Percentiles rank a stretch among this genome's conserved stretches.
These are phyloP conservation scores for Colletotrichum truncatum DNA, from an alignment of 2,329 filamentous ascomycete species.

Conservation along the genomic window DNA sequence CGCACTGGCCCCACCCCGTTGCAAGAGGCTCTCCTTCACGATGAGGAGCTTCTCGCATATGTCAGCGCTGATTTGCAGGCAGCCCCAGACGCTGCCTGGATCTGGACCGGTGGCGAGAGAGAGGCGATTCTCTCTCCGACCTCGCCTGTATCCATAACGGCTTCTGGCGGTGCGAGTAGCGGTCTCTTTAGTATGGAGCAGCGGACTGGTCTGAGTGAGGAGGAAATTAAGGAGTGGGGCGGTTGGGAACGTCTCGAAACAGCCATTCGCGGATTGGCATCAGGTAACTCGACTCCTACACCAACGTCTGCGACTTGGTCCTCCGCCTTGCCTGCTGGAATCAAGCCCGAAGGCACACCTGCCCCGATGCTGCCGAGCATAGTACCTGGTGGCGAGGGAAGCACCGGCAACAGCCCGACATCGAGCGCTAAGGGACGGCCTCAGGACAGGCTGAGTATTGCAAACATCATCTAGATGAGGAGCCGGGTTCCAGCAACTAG, in stretches of 20 bases:
- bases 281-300: conserved; percentile 38
- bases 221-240: conserved; percentile 75
- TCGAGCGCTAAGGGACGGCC: conserved; percentile 35
- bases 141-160: conserved; percentile 23
- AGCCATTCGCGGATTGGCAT: conserved; percentile 41
- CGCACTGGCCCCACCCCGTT: conserved; percentile 33
- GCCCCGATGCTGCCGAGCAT: conserved; percentile 35
- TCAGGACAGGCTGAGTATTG: conserved; percentile 50
- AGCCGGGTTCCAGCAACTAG: neutral
- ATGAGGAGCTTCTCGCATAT: conserved; percentile 91
- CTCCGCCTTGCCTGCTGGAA: conserved; percentile 40
- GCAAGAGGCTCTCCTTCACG: conserved; percentile 57
- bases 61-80: conserved; percentile 88
- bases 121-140: conserved; percentile 41
- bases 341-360: conserved; percentile 43
- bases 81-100: conserved; percentile 80
- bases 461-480: conserved; percentile 52
- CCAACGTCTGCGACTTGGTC: conserved; percentile 45
- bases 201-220: conserved; percentile 61
- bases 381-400: conserved; percentile 32
- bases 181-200: conserved; percentile 55
- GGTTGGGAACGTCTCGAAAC: conserved; percentile 81
- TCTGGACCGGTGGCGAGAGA: conserved; percentile 75
- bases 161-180: conserved; percentile 41
- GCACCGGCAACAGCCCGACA: conserved; percentile 39